Conservation (phyloP, 495 filamentous ascomycete genomes). For the Neurospora sp. region DNA sequence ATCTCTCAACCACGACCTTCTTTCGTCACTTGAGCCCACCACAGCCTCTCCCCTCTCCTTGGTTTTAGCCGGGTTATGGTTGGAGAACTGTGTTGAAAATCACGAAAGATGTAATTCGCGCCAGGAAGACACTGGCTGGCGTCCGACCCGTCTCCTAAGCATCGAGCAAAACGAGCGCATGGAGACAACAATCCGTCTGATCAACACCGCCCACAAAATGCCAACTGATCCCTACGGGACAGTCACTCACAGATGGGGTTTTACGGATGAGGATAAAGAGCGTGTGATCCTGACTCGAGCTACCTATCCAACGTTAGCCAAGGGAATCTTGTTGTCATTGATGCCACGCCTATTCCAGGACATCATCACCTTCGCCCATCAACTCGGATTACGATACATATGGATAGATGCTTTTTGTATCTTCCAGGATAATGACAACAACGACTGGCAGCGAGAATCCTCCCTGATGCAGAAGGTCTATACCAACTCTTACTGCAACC, state of each 20-base stretch:
- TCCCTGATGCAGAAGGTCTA: slow-evolving; percentile 2
- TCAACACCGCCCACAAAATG: neutral
- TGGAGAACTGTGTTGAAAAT: neutral
- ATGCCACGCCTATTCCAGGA: neutral
- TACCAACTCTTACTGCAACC: neutral
- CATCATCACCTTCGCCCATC: neutral
- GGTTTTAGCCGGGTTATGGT: neutral
- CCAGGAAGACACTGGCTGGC: neutral
- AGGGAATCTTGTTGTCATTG: neutral
- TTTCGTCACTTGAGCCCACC: neutral
- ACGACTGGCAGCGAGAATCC: neutral
- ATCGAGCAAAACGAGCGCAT: neutral
- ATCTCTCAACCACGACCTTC: neutral
- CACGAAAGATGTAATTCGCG: neutral
- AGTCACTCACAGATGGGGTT: slow-evolving; percentile 1
- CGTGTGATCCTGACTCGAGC: neutral
- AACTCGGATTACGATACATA: neutral
- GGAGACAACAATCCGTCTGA: neutral
- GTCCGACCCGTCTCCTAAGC: neutral
- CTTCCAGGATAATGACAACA: neutral
- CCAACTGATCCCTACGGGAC: neutral
- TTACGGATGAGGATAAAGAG: neutral
- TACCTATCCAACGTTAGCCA: neutral
- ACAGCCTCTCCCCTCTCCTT: neutral
- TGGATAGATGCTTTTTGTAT: neutral